phyloP scores from a whole-genome alignment of 73 alveolate genomes.

The Halteria grandinella region DNA sequence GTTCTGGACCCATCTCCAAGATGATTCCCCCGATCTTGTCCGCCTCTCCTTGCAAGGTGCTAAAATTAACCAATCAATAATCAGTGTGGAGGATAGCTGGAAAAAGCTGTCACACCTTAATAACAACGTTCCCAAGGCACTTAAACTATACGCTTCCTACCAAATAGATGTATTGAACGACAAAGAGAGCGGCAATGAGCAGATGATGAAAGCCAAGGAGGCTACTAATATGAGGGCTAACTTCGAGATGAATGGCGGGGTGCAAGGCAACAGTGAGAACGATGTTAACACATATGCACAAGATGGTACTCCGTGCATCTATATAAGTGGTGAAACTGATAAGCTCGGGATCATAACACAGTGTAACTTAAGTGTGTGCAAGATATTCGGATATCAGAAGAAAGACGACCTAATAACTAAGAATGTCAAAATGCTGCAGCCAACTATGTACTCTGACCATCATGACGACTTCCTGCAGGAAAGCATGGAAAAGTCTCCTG shows the following conservation, averaged over 20 bases:
- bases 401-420: conserved; percentile 52
- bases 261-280: conserved; percentile 37
- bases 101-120: conserved; percentile 80
- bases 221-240: conserved; percentile 56
- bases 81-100: conserved; percentile 80
- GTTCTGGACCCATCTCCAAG: conserved; percentile 88
- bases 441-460: conserved; percentile 24
- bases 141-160: conserved; percentile 85
- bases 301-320: conserved; percentile 64
- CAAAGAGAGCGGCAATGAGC: conserved; percentile 87
- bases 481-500: conserved; percentile 34
- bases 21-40: conserved; percentile 86
- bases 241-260: conserved; percentile 38
- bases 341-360: conserved; percentile 43
- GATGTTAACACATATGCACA: conserved; percentile 57
- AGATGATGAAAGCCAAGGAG: conserved; percentile 72
- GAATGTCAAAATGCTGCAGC: conserved; percentile 57
- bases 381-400: conserved; percentile 49
- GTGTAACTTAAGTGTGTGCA: conserved; percentile 53
- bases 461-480: conserved; percentile 26
- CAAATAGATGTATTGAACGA: conserved; percentile 84
- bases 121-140: conserved; percentile 77
- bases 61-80: conserved; percentile 79
- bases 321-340: conserved; percentile 56
- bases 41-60: conserved; percentile 86